Conservation (phyloP, 148 eudicot genomes). For the Talinum fruticosum region DNA sequence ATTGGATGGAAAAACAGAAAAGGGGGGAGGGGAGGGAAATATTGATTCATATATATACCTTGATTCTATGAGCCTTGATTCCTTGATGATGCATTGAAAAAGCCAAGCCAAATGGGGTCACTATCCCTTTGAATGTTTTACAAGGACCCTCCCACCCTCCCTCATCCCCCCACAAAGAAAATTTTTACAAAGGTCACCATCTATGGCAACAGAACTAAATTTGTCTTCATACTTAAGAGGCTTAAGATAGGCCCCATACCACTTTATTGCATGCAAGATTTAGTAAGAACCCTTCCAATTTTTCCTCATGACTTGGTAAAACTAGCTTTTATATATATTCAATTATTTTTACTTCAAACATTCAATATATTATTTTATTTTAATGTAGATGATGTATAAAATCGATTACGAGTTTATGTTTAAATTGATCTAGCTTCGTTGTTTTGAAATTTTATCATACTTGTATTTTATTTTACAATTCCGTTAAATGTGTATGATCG, state of each 20-base stretch:
- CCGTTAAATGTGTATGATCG: too few relatives aligned
- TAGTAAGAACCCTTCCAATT: background rate
- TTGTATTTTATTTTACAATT: too few relatives aligned
- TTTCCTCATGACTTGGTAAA: conserved; percentile 2
- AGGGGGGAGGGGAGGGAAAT: background rate
- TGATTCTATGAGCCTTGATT: background rate
- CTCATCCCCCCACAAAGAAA: background rate
- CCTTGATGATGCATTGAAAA: background rate
- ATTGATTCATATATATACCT: background rate
- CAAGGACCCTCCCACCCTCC: background rate
- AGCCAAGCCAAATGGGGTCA: conserved; percentile 2
- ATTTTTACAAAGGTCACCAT: conserved; percentile 2
- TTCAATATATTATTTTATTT: background rate
- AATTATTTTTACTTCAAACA: background rate
- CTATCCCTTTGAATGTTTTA: background rate
- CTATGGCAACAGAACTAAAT: background rate
- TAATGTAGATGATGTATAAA: too few relatives aligned
- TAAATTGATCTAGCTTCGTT: too few relatives aligned
- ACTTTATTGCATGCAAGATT: conserved; percentile 7
- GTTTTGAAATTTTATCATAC: too few relatives aligned
- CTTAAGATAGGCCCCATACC: background rate
- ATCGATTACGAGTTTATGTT: too few relatives aligned
- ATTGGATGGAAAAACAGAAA: background rate
- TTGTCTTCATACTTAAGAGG: conserved; percentile 9
- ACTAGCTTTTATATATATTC: background rate